Evolutionary conservation across 768 basidiomycete species (phyloP).

Genomic region (Russula brevipes): DNA sequence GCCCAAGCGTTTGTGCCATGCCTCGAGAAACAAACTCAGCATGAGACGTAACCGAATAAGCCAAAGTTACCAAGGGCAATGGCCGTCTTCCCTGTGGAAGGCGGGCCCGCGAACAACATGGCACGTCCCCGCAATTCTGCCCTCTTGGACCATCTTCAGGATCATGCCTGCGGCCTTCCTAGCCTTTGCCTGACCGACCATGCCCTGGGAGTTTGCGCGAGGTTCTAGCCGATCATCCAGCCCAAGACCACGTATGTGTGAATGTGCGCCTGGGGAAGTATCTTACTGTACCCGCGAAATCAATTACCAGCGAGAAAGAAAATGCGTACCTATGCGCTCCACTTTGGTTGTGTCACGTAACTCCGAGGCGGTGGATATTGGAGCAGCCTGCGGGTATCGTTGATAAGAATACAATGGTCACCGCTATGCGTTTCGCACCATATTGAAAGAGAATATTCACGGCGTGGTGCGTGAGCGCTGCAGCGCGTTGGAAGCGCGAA

Average conservation of each 20-base stretch:
- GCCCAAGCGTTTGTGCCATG: conserved; percentile 92
- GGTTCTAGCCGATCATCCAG: conserved; percentile 91
- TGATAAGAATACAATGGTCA: neutral
- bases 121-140: conserved; percentile 92
- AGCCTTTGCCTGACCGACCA: conserved; percentile 96
- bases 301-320: neutral
- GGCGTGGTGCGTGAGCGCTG: no score
- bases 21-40: conserved; percentile 41
- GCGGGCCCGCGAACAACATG: conserved; percentile 96
- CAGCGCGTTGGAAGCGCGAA: no score
- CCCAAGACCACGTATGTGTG: conserved; percentile 93
- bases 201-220: conserved; percentile 82
- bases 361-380: conserved; percentile 75
- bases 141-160: conserved; percentile 96
- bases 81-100: conserved; percentile 96
- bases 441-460: conserved; percentile 16
- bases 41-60: neutral
- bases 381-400: conserved; percentile 44
- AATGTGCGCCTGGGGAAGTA: conserved; percentile 63
- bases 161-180: conserved; percentile 97
- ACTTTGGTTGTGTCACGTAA: conserved; percentile 86
- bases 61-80: conserved; percentile 80
- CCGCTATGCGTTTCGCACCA: conserved; percentile 27
- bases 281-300: conserved; percentile 3
- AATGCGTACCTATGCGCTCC: conserved; percentile 74